Evolutionary conservation across 805 yeast genomes (phyloP), one percentile per base, ranked within the genome.

Genomic region (Suhomyces pyralidae): DNA sequence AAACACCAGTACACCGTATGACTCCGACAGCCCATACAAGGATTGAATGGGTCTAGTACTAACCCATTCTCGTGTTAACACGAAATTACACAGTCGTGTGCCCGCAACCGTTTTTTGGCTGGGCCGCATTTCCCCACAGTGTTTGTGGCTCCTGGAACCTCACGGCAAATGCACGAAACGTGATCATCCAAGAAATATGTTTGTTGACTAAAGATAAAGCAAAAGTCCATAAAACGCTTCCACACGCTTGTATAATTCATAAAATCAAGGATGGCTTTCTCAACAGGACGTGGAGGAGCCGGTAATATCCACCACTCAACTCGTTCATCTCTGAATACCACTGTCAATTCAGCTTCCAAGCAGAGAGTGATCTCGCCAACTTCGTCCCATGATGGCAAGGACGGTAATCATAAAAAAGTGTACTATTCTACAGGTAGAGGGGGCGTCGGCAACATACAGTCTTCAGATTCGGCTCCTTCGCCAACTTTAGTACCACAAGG

Each of bases 371-470:
- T 50, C 7, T 47, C 51, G 19, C 53, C 55, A 6, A 45, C 58
- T 5, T 32, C 14, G 15, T 49, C 58, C 14, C 49, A 43, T 26
- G 55, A 54, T 14, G 48, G 44, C n/a, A 40, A 43, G 26, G 55
- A 54, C 10, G 48, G 44, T 15, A 36, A 24, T 28, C 36, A 24
- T 43, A 70, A 68, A 53, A 67, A 60, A 56, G 63, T 71, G 6
- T 73, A 70, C 53, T 80, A 79, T 58, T 78, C 89, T n/a, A 86
- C 91, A 0, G 92, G 92, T 5, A 77, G 93, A 57, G 93, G 93
- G 9, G 93, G 93, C 8, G 86, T 86, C 1, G 92, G 92, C 5
- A 86, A 86, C 66, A 81, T 86, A 51, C 73, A 78, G 58, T 59
- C 73, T 3, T 64, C 81, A 10, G 58, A 63, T 40, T 66, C 71